phyloP scores from a whole-genome alignment of 2,329 filamentous ascomycete genomes.

The Zymoseptoria tritici region DNA sequence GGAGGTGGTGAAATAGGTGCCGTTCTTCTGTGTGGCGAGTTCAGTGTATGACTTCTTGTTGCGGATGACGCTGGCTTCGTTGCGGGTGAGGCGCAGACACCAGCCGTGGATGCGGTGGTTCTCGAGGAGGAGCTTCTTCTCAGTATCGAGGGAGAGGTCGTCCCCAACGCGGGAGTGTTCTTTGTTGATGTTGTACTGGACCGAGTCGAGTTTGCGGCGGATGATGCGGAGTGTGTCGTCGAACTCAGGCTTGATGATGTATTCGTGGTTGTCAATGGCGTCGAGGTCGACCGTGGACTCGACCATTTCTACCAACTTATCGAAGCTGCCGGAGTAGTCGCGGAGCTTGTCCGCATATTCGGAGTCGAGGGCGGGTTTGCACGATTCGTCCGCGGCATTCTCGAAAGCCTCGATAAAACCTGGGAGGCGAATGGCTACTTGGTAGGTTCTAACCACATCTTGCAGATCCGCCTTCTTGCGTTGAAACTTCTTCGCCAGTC shows the following conservation, averaged over 20 bases:
- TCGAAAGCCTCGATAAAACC: constrained; percentile 85
- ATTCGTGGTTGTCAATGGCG: constrained; percentile 92
- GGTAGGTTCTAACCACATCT: constrained; percentile 91
- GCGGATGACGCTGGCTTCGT: constrained; percentile 83
- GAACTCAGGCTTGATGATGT: constrained; percentile 97
- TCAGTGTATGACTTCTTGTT: constrained; percentile 87
- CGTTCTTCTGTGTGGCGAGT: constrained; percentile 97
- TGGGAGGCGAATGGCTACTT: constrained; percentile 85
- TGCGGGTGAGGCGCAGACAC: constrained; percentile 89
- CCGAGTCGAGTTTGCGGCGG: constrained; percentile 78
- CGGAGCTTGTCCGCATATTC: constrained; percentile 78
- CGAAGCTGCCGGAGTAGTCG: constrained; percentile 68
- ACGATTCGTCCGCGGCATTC: constrained; percentile 89
- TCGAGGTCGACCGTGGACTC: constrained; percentile 96
- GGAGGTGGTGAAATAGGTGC: constrained; percentile 92
- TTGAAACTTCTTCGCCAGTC: constrained; percentile 90
- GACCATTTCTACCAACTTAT: constrained; percentile 92
- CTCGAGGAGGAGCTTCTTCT: constrained; percentile 97
- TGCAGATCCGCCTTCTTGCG: constrained; percentile 84
- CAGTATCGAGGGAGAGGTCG: constrained; percentile 83
- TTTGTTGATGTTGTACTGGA: constrained; percentile 71
- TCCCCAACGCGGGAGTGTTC: constrained; percentile 71
- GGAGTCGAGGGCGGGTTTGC: constrained; percentile 76
- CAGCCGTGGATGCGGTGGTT: constrained; percentile 94
- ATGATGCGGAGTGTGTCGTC: constrained; percentile 85